Base-by-base conservation (phyloP, 306 rosid genomes). In the Prunus salicina region DNA sequence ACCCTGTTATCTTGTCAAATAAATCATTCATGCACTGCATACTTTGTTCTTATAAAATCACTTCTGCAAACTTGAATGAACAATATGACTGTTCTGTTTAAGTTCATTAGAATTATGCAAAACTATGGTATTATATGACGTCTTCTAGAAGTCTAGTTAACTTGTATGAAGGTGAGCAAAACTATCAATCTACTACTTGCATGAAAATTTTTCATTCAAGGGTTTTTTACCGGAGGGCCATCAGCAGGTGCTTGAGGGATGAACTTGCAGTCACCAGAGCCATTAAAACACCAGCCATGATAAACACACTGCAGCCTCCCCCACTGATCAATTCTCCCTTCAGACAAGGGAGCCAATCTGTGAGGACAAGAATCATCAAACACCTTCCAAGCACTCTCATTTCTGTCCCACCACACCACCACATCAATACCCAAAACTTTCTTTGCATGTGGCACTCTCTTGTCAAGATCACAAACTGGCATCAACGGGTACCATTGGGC, bases 251-350 rank as follows among this genome's bases (percentile, higher is more conserved):
- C 96, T 72, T 94, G 98, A 71, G 97, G 98, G 85, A 94, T 94
- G 69, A 94, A 69, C 73, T 91, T 87, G 82, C 98, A 94, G 41
- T 86, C 88, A 34, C 97, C 98, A 22, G 91, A 82, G 77, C 98
- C 97, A 85, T 87, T 83, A 69, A 94, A 94, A 76, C 98, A 94
- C 97, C 96, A 94, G 30, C 98, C 98, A 84, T 94, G 97, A 67
- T 94, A 94, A 34, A 94, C 98, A 78, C 98, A 94, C 80, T 91
- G 98, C 83, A 91, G 80, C 71, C 98, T 83, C 1, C 98, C 98
- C 97, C 94, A 88, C 56, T 86, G 94, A 84, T 94, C 98, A 77
- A 94, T 94, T 79, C 98, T 84, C 52, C 97, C 98, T 74, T 94
- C 98, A 69, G 96, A 94, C 55, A 94, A 84, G 2, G 98, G 98